Evolutionary conservation across 495 filamentous ascomycete genomes (phyloP).

Genomic region (Aspergillus campestris): DNA sequence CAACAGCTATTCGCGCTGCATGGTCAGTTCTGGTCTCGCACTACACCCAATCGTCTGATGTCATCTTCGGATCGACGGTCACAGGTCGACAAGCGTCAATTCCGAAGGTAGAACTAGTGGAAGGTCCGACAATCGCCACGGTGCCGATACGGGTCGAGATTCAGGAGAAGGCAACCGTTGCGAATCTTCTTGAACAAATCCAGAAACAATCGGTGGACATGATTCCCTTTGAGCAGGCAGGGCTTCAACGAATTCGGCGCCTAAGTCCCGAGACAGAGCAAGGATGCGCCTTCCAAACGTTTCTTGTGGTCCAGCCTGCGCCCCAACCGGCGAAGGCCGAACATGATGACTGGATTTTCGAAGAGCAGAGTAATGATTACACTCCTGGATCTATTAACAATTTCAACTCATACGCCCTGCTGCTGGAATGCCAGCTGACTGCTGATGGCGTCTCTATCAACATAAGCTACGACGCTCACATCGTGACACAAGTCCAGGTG

Average conservation of each 20-base stretch:
- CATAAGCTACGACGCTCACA: slow-evolving; percentile 4
- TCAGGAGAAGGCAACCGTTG: background rate
- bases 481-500: background rate
- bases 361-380: too few species aligned
- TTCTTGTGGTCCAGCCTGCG: slow-evolving; percentile 41
- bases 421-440: slow-evolving; percentile 7
- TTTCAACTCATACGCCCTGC: slow-evolving; percentile 15
- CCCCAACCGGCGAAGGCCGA: too few species aligned
- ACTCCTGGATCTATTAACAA: too few species aligned
- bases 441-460: background rate
- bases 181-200: background rate
- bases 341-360: too few species aligned
- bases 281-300: slow-evolving; percentile 44
- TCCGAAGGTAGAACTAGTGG: background rate
- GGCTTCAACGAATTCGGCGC: slow-evolving; percentile 42
- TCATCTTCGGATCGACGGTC: background rate
- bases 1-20: too few species aligned
- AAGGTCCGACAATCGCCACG: background rate
- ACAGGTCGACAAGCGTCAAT: background rate
- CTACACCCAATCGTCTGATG: too few species aligned
- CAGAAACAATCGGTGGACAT: slow-evolving; percentile 21
- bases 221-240: slow-evolving; percentile 33
- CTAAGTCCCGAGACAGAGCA: slow-evolving; percentile 39
- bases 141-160: background rate
- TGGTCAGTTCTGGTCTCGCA: too few species aligned